Base-by-base conservation (phyloP, 805 yeast species). In the Wickerhamomyces canadensis region DNA sequence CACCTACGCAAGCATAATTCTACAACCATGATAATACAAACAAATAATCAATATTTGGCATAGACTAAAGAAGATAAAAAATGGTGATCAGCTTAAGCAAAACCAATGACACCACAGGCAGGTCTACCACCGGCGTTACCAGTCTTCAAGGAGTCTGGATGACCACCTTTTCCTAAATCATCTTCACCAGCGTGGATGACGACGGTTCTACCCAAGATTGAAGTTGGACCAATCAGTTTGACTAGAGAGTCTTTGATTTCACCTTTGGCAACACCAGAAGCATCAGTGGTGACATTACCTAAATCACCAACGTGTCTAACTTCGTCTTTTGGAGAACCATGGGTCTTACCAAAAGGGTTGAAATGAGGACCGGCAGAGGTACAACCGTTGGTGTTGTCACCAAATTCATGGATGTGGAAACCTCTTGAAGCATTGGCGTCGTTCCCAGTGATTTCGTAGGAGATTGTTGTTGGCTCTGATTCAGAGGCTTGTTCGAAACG, bases 331-430 rank as follows among this genome's bases (percentile, higher is more conserved):
- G 96, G 96, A 40, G 89, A 88, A 71, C 97, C 97, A 64, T 88
- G 97, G 50, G 76, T 76, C 73, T 84, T 83, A 45, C 76, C 73
- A 62, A 82, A 83, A 51, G 96, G 96, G 76, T 89, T 82, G 78
- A 87, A 88, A 71, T 89, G 97, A 42, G 96, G 96, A 60, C 97
- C 97, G 38, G 97, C 96, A 50, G 96, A 85, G 43, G 96, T 91
- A 72, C 98, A 93, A 51, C 98, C 98, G 65, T 93, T 93, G 68
- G 98, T 87, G 80, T 86, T 87, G 74, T 93, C 98, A 71, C 98
- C 98, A 58, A 93, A 93, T 61, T 86, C 83, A 69, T 93, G 98
- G 61, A 93, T 71, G 76, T 93, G 98, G 96, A 93, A 91, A 37
- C 98, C 98, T 68, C 95, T 81, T 61, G 74, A 69, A 35, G 96